Evolutionary conservation across 1,284 basidiomycete genomes (phyloP).

Genomic region (Boletus sp.): DNA sequence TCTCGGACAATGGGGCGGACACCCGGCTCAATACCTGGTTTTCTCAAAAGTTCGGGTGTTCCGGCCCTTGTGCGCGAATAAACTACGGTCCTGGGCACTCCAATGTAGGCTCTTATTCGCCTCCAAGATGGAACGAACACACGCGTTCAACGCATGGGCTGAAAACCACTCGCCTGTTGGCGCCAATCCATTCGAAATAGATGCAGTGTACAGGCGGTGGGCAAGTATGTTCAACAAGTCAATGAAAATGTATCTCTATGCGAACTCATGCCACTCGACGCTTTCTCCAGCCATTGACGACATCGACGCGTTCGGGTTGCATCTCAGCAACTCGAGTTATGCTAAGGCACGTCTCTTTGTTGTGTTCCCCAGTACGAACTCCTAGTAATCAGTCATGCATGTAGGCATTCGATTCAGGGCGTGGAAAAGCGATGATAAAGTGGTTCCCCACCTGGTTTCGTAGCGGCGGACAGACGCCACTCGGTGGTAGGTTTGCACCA

Average conservation of each 20-base stretch:
- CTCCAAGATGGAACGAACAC: constrained; percentile 34
- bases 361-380: fast-evolving
- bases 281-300: constrained; percentile 56
- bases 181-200: constrained; percentile 48
- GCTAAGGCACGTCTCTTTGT: constrained; percentile 50
- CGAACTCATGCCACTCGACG: neutral
- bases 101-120: constrained; percentile 41
- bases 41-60: constrained; percentile 54
- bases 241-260: neutral
- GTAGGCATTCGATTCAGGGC: constrained; percentile 42
- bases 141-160: constrained; percentile 41
- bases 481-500: constrained; percentile 49
- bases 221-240: constrained; percentile 45
- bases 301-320: constrained; percentile 57
- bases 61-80: constrained; percentile 41
- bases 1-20: too few species aligned
- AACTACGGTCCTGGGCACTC: constrained; percentile 36
- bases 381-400: neutral
- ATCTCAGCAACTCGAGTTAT: constrained; percentile 76
- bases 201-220: constrained; percentile 43
- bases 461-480: constrained; percentile 67
- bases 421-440: constrained; percentile 40
- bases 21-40: neutral
- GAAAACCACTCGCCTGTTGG: constrained; percentile 54
- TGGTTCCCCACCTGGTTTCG: constrained; percentile 62